phyloP scores from a whole-genome alignment of 202 grass and related monocot species.

The Schoenoplectus triqueter region DNA sequence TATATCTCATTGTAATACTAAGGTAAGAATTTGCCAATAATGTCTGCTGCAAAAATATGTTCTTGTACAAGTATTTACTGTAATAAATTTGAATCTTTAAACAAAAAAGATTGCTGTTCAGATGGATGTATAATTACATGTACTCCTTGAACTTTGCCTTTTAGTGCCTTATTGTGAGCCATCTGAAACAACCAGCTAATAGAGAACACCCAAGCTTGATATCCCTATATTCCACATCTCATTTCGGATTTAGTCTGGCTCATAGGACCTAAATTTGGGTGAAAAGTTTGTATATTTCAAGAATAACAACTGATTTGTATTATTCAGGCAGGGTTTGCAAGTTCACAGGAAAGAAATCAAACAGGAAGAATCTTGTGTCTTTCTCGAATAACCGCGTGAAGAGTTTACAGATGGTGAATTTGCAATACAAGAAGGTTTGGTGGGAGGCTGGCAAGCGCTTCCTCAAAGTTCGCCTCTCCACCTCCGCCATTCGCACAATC shows the following conservation, averaged over 20 bases:
- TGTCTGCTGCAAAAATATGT: neutral
- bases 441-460: slow-evolving; percentile 84
- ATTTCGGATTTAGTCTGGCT: too few relatives aligned
- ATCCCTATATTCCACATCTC: neutral
- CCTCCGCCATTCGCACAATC: slow-evolving; percentile 85
- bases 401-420: slow-evolving; percentile 90
- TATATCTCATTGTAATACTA: neutral
- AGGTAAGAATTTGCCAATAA: neutral
- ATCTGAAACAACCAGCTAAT: neutral
- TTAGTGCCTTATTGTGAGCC: neutral
- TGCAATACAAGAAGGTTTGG: slow-evolving; percentile 95
- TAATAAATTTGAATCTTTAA: neutral
- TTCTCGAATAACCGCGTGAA: slow-evolving; percentile 94
- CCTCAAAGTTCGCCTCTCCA: slow-evolving; percentile 80
- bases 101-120: neutral
- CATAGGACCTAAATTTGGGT: neutral
- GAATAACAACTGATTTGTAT: neutral
- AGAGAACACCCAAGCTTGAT: too few relatives aligned
- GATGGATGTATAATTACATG: neutral
- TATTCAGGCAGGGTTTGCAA: slow-evolving; percentile 65
- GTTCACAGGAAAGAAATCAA: slow-evolving; percentile 74
- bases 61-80: neutral
- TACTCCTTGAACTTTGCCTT: neutral
- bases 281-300: neutral
- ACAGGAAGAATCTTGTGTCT: slow-evolving; percentile 80